A percentile compares a stretch with the other conserved stretches of the same genome.
Evolutionary conservation across 73 alveolate species (phyloP).

Genomic region (Paraurostyla sp.): DNA sequence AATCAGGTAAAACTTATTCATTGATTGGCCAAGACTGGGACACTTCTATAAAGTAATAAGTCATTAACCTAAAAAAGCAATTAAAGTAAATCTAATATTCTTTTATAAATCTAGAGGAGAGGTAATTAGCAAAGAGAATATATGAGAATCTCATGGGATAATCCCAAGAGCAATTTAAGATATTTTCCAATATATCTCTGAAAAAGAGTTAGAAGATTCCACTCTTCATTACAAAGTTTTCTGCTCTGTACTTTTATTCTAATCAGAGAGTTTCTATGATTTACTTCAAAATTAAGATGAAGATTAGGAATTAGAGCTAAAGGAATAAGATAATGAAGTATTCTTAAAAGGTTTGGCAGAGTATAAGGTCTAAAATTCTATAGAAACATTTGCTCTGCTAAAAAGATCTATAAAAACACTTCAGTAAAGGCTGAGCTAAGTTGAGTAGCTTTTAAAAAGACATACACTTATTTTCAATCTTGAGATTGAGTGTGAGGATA

Average conservation of each 20-base stretch:
- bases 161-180: constrained; percentile 22
- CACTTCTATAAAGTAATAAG: not conserved
- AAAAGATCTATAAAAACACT: constrained; percentile 6
- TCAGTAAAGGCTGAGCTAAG: not conserved
- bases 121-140: not conserved
- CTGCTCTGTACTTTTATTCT: not conserved
- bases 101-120: not conserved
- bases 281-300: not conserved
- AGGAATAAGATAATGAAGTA: not conserved
- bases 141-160: constrained; percentile 10
- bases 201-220: not conserved
- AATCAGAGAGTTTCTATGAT: not conserved
- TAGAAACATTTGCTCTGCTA: not conserved
- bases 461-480: not conserved
- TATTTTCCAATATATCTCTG: not conserved
- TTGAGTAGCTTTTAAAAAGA: not conserved
- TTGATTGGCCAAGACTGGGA: constrained; percentile 14
- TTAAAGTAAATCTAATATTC: not conserved
- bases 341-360: constrained; percentile 7
- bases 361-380: not conserved
- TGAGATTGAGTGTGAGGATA: not conserved
- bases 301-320: not conserved
- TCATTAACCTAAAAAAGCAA: not conserved
- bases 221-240: not conserved
- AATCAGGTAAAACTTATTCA: not conserved